phyloP scores from a whole-genome alignment of 306 rosid species.

The Acacia melanoxylon region DNA sequence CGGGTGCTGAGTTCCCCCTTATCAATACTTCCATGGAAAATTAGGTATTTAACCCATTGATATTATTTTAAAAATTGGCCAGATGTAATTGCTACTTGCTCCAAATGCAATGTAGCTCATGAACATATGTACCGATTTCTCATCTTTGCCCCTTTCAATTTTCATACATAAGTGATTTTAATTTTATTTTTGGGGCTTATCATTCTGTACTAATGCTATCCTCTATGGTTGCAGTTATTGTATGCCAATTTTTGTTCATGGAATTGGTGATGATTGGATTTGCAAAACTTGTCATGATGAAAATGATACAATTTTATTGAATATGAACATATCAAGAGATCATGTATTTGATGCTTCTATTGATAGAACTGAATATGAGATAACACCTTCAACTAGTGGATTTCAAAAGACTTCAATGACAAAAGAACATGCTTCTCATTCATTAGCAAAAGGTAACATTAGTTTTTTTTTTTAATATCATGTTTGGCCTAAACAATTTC shows the following conservation, averaged over 20 bases:
- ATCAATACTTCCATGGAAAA: no score
- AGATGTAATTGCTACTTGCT: no score
- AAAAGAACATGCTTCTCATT: conserved; percentile 34
- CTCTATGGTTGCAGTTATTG: conserved; percentile 60
- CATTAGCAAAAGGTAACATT: not conserved
- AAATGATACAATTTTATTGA: not conserved
- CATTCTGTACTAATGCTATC: conserved; percentile 24
- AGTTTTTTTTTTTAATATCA: not conserved
- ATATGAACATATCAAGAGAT: no score
- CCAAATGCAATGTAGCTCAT: not conserved
- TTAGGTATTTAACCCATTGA: no score
- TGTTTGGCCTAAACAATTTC: not conserved
- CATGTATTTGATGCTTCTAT: not conserved
- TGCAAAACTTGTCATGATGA: conserved; percentile 51
- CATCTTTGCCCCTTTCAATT: not conserved
- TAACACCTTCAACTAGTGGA: not conserved
- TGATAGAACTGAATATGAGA: not conserved
- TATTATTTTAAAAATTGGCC: no score
- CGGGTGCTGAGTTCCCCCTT: no score
- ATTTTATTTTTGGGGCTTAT: not conserved
- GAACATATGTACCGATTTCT: conserved; percentile 58
- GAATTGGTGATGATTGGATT: conserved; percentile 45
- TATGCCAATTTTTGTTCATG: conserved; percentile 18
- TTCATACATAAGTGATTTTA: not conserved
- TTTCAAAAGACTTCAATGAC: conserved; percentile 20